Percentiles rank a stretch among this genome's conserved stretches.
Evolutionary conservation across 1,139 yeast genomes (phyloP).

Genomic region (Candida sanyaensis): DNA sequence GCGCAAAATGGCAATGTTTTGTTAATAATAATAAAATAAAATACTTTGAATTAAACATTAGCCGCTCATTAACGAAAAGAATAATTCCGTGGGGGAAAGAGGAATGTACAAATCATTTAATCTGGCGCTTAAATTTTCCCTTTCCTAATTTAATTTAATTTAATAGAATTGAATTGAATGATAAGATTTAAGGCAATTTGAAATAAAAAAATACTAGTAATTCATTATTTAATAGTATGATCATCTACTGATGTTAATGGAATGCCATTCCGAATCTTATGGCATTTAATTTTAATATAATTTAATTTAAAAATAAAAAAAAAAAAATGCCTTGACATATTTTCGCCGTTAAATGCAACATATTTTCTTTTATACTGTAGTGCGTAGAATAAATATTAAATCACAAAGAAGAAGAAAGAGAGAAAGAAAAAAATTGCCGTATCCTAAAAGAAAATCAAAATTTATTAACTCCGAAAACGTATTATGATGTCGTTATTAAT

Average conservation of each 20-base stretch:
- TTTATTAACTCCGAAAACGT: background rate
- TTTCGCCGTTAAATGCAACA: background rate
- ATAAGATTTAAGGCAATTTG: background rate
- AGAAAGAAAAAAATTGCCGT: background rate
- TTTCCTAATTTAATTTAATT: background rate
- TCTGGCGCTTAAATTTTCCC: background rate
- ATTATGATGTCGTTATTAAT: background rate
- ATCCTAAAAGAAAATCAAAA: background rate
- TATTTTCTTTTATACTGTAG: background rate
- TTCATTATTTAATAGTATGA: background rate
- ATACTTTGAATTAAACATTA: no score
- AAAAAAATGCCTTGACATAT: constrained; percentile 1
- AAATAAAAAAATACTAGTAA: no score
- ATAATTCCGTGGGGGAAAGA: background rate
- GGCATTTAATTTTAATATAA: no score
- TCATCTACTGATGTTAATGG: constrained; percentile 1
- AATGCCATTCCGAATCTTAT: constrained; percentile 2
- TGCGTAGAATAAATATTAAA: no score
- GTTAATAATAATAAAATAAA: no score
- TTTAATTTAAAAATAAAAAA: background rate
- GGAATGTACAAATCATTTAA: background rate
- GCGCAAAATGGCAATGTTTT: background rate
- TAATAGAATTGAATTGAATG: no score
- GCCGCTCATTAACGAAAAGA: background rate
- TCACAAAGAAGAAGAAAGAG: no score